These are phyloP conservation scores for Coleophoma crateriformis DNA, from an alignment of 2,329 filamentous ascomycete genomes.

Conservation along the genomic window DNA sequence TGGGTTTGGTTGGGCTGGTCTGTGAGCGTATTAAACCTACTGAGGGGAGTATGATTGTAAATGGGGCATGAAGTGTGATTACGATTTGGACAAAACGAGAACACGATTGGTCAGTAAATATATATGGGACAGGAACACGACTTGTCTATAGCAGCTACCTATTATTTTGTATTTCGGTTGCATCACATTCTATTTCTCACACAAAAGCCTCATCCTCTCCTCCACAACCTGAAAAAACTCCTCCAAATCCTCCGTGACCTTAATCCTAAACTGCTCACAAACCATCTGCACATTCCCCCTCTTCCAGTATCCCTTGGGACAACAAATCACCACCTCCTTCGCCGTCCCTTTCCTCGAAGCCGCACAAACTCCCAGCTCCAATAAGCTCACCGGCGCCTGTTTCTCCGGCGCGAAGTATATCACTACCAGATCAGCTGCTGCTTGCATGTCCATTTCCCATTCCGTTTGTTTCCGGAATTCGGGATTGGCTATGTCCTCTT, in stretches of 20 bases:
- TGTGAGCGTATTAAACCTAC: too few species aligned
- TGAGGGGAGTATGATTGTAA: too few species aligned
- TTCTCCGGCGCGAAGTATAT: slow-evolving; percentile 50
- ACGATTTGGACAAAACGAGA: too few species aligned
- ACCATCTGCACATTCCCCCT: slow-evolving; percentile 56
- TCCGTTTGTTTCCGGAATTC: slow-evolving; percentile 48
- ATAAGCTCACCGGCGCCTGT: slow-evolving; percentile 48
- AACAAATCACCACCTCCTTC: slow-evolving; percentile 47
- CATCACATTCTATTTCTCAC: background rate
- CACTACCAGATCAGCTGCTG: slow-evolving; percentile 45
- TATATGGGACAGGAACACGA: too few species aligned
- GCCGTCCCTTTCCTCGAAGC: slow-evolving; percentile 29
- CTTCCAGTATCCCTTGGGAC: slow-evolving; percentile 44
- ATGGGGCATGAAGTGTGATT: too few species aligned
- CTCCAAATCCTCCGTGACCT: slow-evolving; percentile 35
- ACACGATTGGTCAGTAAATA: too few species aligned
- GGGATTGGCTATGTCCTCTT: slow-evolving; percentile 38
- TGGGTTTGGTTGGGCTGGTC: background rate
- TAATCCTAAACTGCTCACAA: slow-evolving; percentile 41
- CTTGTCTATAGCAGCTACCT: too few species aligned
- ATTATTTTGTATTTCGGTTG: background rate
- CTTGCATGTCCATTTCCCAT: slow-evolving; percentile 57
- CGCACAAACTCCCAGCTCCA: slow-evolving; percentile 54
- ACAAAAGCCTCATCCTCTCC: slow-evolving; percentile 20
- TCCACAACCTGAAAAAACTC: slow-evolving; percentile 33